These are phyloP conservation scores for Galium porrigens DNA, from an alignment of 305 asterid genomes.

Conservation along the genomic window DNA sequence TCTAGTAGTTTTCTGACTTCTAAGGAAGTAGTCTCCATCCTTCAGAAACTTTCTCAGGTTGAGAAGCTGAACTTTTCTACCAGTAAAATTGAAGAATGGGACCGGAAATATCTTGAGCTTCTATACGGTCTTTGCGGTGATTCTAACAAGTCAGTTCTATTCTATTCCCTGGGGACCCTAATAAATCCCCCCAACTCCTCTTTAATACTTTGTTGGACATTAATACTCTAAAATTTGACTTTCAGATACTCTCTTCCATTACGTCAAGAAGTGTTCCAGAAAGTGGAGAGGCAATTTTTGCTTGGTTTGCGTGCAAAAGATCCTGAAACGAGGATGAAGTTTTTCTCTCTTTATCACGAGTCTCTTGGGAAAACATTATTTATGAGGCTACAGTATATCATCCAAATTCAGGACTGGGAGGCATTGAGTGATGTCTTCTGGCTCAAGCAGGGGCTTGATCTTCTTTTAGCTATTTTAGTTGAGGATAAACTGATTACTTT, in stretches of 20 bases:
- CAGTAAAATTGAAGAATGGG: constrained; percentile 77
- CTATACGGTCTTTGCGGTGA: constrained; percentile 94
- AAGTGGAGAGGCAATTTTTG: constrained; percentile 87
- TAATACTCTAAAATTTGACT: constrained; percentile 22
- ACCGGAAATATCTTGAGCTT: constrained; percentile 73
- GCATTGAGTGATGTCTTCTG: constrained; percentile 95
- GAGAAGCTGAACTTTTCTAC: constrained; percentile 73
- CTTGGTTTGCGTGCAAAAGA: constrained; percentile 91
- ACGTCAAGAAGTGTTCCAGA: constrained; percentile 90
- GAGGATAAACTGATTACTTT: constrained; percentile 90
- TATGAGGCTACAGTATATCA: constrained; percentile 81
- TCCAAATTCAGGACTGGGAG: constrained; percentile 97
- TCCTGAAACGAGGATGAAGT: constrained; percentile 71
- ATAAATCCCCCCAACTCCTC: background rate
- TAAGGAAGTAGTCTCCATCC: constrained; percentile 83
- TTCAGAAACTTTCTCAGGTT: constrained; percentile 95
- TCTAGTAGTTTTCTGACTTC: constrained; percentile 55
- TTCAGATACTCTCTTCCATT: constrained; percentile 63
- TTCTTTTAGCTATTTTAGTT: constrained; percentile 83
- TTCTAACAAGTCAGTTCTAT: constrained; percentile 51
- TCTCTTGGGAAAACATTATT: constrained; percentile 82
- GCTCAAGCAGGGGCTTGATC: constrained; percentile 99
- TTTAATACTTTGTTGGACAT: constrained; percentile 12
- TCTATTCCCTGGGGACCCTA: constrained; percentile 9
- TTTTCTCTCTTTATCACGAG: constrained; percentile 76